Base-by-base conservation (phyloP, 768 basidiomycete genomes). In the Auricularia heimuer region DNA sequence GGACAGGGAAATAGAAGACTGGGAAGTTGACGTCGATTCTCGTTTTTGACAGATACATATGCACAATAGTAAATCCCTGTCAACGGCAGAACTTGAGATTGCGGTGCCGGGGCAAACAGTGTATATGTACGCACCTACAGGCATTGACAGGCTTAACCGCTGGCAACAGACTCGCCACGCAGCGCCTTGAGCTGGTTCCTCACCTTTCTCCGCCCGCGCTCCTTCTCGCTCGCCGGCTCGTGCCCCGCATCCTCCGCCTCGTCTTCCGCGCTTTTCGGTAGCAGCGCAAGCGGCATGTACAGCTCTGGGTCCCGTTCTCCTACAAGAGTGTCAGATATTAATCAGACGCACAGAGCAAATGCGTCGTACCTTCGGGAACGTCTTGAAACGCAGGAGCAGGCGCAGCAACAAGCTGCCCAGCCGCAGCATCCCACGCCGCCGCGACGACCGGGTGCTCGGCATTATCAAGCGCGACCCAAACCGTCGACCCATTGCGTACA, bases 181-280 rank as follows among this genome's bases (percentile, higher is more conserved):
- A 60, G 4, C 1, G 56, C 56, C 24, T 60, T 60, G 56, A 60
- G 56, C 34, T 60, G 56, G 11, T 60, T 24, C 24, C 4, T 60
- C 2, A 60, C 56, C 4, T 60, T 60, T 1, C 56, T 24, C 1
- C 56, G 24, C 12, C 56, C 56, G 34, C 56, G 56, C 56, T n/a
- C 45, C 63, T 34, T 65, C 56, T 62, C 35, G 33, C 63, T 68
- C 56, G 24, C 33, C 65, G 42, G 16, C 51, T 54, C 70, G n/a
- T 63, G 63, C 68, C 10, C 75, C 75, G 3, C 73, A 72, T 51
- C 74, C 73, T 80, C 79, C 63, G 79, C 77, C 45, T 80, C 80
- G 3, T 70, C 75, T 39, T 83, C 80, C 21, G 77, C 72, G 65
- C 80, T 78, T 70, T 90, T 90, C 3, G 89, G 88, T 66, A 90